These are phyloP conservation scores for Sarocladium brachiariae DNA, from an alignment of 2,329 filamentous ascomycete genomes.

Conservation along the genomic window DNA sequence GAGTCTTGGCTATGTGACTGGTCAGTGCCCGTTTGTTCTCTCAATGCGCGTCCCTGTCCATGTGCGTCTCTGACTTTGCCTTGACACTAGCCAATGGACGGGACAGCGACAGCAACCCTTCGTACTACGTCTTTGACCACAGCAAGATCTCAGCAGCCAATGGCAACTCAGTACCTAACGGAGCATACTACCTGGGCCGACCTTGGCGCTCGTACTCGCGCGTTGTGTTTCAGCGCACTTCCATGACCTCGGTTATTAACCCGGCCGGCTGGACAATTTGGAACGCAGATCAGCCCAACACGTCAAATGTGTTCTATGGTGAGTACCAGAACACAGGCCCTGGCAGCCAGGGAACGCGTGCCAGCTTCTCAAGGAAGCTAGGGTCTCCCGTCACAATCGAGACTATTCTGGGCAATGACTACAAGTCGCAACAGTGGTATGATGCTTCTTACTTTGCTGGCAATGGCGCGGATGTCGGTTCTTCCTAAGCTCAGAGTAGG, in stretches of 20 bases:
- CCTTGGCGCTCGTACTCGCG: conserved; percentile 40
- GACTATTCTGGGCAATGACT: conserved; percentile 18
- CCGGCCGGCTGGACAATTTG: conserved; percentile 51
- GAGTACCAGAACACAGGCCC: conserved; percentile 54
- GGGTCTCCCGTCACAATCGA: conserved; percentile 25
- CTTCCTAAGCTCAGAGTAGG: too few species aligned
- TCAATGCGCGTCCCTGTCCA: neutral
- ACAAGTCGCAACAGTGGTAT: neutral
- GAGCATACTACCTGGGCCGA: conserved; percentile 40
- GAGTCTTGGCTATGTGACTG: conserved; percentile 33
- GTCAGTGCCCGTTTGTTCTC: conserved; percentile 19
- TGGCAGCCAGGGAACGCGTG: conserved; percentile 46
- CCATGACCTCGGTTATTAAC: conserved; percentile 50
- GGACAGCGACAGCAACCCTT: conserved; percentile 23
- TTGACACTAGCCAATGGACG: conserved; percentile 32
- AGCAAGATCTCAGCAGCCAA: conserved; percentile 33
- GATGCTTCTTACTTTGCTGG: conserved; percentile 10
- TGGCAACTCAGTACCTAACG: conserved; percentile 28
- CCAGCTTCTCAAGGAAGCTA: conserved; percentile 33
- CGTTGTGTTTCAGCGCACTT: conserved; percentile 42
- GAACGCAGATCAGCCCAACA: conserved; percentile 41
- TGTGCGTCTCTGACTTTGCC: neutral
- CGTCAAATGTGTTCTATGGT: conserved; percentile 45
- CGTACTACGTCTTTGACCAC: conserved; percentile 40
- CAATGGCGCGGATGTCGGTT: conserved; percentile 5